These are phyloP conservation scores for Penicillium longicatenatum DNA, from an alignment of 495 filamentous ascomycete species.

Conservation along the genomic window DNA sequence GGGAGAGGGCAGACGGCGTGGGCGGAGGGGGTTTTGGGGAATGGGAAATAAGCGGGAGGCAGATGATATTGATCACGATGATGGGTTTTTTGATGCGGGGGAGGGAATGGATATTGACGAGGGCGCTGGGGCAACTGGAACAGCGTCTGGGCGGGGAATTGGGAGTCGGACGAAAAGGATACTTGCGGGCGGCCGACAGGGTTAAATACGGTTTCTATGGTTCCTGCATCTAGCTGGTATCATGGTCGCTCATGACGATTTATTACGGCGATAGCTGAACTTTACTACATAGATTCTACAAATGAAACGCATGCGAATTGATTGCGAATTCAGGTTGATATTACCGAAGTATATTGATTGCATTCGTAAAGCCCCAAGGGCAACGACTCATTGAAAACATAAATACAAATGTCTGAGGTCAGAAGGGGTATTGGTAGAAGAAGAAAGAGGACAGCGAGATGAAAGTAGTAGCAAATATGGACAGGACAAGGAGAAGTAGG, in stretches of 20 bases:
- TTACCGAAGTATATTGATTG: slow-evolving; percentile 12
- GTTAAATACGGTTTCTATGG: slow-evolving; percentile 19
- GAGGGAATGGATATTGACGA: slow-evolving; percentile 58
- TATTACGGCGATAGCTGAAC: neutral
- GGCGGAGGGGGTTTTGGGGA: slow-evolving; percentile 15
- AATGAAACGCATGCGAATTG: neutral
- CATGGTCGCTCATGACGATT: neutral
- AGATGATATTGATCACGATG: slow-evolving; percentile 48
- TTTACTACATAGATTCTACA: neutral
- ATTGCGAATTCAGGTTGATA: slow-evolving; percentile 1
- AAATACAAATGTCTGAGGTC: slow-evolving; percentile 33
- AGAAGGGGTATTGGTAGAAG: slow-evolving; percentile 44
- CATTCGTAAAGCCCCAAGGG: slow-evolving; percentile 28
- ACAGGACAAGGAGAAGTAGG: slow-evolving; percentile 26
- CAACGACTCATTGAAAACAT: slow-evolving; percentile 34
- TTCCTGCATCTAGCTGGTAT: neutral
- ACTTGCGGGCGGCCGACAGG: slow-evolving; percentile 41
- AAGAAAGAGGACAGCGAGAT: slow-evolving; percentile 21
- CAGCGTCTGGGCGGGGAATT: slow-evolving; percentile 14
- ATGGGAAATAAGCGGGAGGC: slow-evolving; percentile 45
- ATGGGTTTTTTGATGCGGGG: slow-evolving; percentile 43
- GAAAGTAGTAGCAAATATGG: slow-evolving; percentile 23
- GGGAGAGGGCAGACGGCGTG: slow-evolving; percentile 26
- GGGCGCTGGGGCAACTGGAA: slow-evolving; percentile 28
- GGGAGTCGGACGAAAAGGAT: slow-evolving; percentile 42